phyloP scores from a whole-genome alignment of 2,329 filamentous ascomycete genomes.

The Colletotrichum eremochloae region DNA sequence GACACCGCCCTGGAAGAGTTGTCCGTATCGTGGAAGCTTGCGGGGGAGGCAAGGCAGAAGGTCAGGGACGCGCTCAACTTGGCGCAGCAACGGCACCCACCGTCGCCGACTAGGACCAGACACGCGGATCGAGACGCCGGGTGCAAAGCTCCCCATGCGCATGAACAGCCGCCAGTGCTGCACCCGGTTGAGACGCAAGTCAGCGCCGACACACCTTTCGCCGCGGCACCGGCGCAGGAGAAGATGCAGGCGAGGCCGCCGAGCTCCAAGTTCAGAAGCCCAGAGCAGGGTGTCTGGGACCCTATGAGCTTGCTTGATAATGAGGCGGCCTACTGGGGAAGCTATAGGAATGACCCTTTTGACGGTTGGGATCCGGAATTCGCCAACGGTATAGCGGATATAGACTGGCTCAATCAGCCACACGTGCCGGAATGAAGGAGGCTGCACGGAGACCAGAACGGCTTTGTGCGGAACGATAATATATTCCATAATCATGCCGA shows the following conservation, averaged over 20 bases:
- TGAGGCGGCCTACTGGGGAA: constrained; percentile 16
- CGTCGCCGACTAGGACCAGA: background rate
- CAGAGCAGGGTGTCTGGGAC: constrained; percentile 4
- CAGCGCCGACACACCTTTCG: background rate
- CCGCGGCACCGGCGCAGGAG: no score
- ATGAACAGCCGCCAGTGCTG: background rate
- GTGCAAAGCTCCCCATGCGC: no score
- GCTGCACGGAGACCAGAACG: no score
- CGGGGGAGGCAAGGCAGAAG: constrained; percentile 18
- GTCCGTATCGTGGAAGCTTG: constrained; percentile 20
- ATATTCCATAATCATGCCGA: background rate
- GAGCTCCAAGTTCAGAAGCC: background rate
- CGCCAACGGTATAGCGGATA: background rate
- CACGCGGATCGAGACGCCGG: background rate
- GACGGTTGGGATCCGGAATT: background rate
- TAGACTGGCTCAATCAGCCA: constrained; percentile 16
- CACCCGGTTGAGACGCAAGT: background rate
- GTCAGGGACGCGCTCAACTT: background rate
- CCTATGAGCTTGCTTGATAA: constrained; percentile 5
- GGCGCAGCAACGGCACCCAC: background rate
- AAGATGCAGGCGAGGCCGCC: background rate
- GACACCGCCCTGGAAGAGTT: constrained; percentile 13
- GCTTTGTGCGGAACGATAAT: background rate
- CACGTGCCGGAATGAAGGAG: background rate
- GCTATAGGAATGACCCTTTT: constrained; percentile 6